These are phyloP conservation scores for Aspergillus haitiensis DNA, from an alignment of 495 filamentous ascomycete genomes.

Conservation along the genomic window DNA sequence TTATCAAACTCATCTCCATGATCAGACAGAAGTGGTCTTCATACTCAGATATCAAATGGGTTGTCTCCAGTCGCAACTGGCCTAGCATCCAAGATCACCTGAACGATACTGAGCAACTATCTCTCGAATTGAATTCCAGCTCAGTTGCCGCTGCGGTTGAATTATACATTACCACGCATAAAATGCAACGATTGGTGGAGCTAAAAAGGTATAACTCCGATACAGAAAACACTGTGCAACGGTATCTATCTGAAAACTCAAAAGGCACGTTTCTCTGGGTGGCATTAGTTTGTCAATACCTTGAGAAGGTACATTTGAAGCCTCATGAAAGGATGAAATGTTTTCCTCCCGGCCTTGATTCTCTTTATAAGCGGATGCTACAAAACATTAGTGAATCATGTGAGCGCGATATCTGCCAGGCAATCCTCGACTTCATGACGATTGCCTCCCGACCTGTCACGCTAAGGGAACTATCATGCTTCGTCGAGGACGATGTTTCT, in stretches of 20 bases:
- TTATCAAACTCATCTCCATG: constrained; percentile 31
- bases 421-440: background rate
- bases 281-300: constrained; percentile 28
- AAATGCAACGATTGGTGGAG: constrained; percentile 22
- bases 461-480: constrained; percentile 12
- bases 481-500: constrained; percentile 18
- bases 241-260: constrained; percentile 7
- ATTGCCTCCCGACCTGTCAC: constrained; percentile 15
- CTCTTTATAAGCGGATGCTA: constrained; percentile 24
- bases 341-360: constrained; percentile 17
- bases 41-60: constrained; percentile 26
- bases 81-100: constrained; percentile 17
- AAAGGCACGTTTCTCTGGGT: constrained; percentile 37
- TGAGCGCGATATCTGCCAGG: background rate
- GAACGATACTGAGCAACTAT: constrained; percentile 1
- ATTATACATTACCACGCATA: constrained; percentile 34
- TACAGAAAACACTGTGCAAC: constrained; percentile 14
- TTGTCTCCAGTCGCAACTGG: constrained; percentile 29
- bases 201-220: background rate
- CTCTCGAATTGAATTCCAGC: constrained; percentile 26
- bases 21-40: constrained; percentile 19
- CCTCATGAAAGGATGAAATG: background rate
- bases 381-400: constrained; percentile 6
- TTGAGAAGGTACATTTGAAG: constrained; percentile 7
- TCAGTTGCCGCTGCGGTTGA: constrained; percentile 20